These are phyloP conservation scores for Entrophospora sp. DNA, from an alignment of 192 early-diverging fungal species.

Conservation along the genomic window DNA sequence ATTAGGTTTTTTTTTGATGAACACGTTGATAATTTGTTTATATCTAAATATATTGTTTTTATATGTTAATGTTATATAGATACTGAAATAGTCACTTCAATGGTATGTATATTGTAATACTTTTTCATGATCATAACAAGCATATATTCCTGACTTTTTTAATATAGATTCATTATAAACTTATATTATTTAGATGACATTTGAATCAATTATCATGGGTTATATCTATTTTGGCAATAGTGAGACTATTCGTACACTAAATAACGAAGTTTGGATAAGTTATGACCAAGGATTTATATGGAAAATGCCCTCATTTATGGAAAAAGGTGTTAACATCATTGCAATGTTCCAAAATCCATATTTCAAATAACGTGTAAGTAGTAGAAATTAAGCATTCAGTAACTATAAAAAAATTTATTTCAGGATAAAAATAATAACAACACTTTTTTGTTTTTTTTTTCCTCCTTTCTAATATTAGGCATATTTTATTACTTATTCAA, in stretches of 20 bases:
- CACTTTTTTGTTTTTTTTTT: neutral
- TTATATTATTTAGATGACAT: constrained; percentile 2
- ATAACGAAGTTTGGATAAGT: constrained; percentile 44
- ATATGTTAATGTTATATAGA: no score
- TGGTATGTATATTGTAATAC: no score
- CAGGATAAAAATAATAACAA: neutral
- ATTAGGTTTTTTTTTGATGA: neutral
- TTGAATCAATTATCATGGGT: constrained; percentile 25
- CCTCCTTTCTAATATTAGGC: no score
- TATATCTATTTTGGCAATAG: constrained; percentile 34
- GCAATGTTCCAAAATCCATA: constrained; percentile 57
- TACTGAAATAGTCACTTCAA: no score
- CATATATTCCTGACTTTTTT: no score
- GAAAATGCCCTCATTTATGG: constrained; percentile 28
- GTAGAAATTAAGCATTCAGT: neutral
- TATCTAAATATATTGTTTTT: no score
- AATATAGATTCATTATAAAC: no score
- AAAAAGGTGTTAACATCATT: constrained; percentile 28
- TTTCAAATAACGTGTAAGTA: constrained; percentile 34
- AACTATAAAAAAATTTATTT: neutral
- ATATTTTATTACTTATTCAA: constrained; percentile 47
- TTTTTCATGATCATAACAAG: no score
- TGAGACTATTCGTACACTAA: constrained; percentile 42
- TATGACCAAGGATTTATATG: constrained; percentile 57
- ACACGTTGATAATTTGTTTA: neutral